A percentile compares a stretch with the other conserved stretches of the same genome.
Conservation (phyloP, 305 asterid genomes). For the Nicotiana rustica region DNA sequence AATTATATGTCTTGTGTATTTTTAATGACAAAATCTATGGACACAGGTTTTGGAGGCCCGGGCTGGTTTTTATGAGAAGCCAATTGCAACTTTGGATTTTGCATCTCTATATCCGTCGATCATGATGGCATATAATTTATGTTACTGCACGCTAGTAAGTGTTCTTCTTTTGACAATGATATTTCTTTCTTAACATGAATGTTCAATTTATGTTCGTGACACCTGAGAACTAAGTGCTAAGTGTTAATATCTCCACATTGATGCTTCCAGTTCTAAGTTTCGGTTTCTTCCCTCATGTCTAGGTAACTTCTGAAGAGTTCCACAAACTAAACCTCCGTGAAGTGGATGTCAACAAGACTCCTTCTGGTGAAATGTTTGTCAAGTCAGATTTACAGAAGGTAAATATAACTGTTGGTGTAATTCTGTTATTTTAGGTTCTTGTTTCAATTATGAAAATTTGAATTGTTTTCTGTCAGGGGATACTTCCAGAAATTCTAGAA, state of each 20-base stretch:
- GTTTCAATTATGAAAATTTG: constrained; percentile 26
- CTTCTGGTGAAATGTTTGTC: constrained; percentile 97
- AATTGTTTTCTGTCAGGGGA: constrained; percentile 65
- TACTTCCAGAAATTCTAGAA: constrained; percentile 99
- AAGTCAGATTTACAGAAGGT: constrained; percentile 93
- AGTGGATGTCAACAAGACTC: constrained; percentile 87
- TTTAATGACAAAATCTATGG: constrained; percentile 17
- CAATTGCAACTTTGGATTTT: constrained; percentile 98
- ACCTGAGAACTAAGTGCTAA: not conserved
- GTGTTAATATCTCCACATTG: not conserved
- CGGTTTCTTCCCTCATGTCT: constrained; percentile 29
- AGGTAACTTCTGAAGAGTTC: constrained; percentile 92
- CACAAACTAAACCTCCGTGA: constrained; percentile 84
- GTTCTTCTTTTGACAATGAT: constrained; percentile 32
- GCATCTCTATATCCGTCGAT: constrained; percentile 98
- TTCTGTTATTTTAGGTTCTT: not conserved
- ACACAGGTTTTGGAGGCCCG: constrained; percentile 91
- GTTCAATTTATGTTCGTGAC: constrained; percentile 4
- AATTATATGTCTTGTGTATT: not conserved
- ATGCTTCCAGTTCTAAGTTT: constrained; percentile 22
- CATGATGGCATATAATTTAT: constrained; percentile 99
- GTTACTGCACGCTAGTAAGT: constrained; percentile 94
- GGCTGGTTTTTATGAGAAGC: constrained; percentile 96
- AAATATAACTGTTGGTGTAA: constrained; percentile 28
- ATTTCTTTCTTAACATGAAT: not conserved